Evolutionary conservation across 192 early-diverging fungal species (phyloP).

Genomic region (Chytriomyces confervae): DNA sequence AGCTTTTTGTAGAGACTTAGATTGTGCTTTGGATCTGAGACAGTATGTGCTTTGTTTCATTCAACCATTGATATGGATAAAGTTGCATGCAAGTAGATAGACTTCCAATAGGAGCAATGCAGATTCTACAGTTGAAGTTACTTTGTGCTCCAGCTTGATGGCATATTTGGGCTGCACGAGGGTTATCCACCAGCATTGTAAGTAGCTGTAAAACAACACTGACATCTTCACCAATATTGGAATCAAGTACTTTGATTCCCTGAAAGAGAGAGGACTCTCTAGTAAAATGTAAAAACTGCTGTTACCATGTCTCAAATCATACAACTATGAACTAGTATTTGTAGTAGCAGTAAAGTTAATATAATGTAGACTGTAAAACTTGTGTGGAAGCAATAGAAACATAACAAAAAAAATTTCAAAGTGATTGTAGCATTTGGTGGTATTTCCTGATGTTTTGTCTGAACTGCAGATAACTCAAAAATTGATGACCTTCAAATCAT

Average conservation of each 20-base stretch:
- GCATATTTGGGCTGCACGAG: not conserved
- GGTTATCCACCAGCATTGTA: no score
- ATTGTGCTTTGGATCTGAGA: not conserved
- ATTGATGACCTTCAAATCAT: not conserved
- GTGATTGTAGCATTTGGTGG: conserved; percentile 9
- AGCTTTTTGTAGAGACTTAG: not conserved
- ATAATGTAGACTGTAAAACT: not conserved
- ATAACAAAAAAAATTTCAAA: conserved; percentile 4
- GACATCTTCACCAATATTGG: not conserved
- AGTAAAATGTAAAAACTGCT: not conserved
- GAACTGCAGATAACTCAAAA: conserved; percentile 2
- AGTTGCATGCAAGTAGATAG: no score
- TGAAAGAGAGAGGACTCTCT: not conserved
- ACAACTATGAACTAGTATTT: not conserved
- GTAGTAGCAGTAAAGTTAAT: conserved; percentile 16
- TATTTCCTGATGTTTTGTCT: conserved; percentile 23
- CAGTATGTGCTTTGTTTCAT: not conserved
- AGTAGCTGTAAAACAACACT: not conserved
- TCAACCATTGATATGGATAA: no score
- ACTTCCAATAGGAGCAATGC: no score
- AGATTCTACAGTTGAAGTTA: no score
- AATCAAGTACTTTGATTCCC: not conserved
- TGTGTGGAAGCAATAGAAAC: not conserved
- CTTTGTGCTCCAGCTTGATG: no score
- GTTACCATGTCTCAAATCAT: conserved; percentile 5